A percentile compares a stretch with the other conserved stretches of the same genome.
phyloP scores from a whole-genome alignment of 306 rosid species.

The Amphicarpaea edgeworthii region DNA sequence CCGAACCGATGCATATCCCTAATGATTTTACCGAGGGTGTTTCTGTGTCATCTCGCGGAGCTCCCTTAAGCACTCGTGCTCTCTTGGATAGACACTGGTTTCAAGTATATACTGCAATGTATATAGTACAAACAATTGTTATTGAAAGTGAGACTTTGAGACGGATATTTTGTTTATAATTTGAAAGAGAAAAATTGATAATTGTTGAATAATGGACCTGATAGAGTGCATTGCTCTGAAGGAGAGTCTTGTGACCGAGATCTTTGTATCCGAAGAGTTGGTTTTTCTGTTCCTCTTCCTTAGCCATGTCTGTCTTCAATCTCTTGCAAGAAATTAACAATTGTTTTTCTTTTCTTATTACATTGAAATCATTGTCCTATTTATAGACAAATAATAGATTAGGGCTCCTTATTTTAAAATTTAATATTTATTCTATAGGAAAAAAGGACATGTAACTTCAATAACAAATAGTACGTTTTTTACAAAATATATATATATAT shows the following conservation, averaged over 20 bases:
- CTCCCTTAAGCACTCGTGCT: constrained; percentile 83
- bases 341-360: no score
- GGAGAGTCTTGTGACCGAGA: constrained; percentile 87
- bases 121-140: no score
- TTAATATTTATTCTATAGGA: no score
- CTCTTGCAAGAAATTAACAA: not conserved
- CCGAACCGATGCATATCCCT: no score
- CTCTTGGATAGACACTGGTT: constrained; percentile 91
- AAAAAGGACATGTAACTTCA: no score
- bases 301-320: not conserved
- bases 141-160: not conserved
- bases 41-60: constrained; percentile 87
- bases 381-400: no score
- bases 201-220: constrained; percentile 57
- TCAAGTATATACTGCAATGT: constrained; percentile 83
- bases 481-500: no score
- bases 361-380: no score
- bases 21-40: constrained; percentile 74
- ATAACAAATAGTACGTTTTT: no score
- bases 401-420: no score
- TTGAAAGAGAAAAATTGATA: not conserved
- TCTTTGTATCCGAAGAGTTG: constrained; percentile 53
- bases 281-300: constrained; percentile 6
- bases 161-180: not conserved
- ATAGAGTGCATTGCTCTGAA: constrained; percentile 89